These are phyloP conservation scores for Oryza glumipatula DNA, from an alignment of 176 grass and related monocot species.

Conservation along the genomic window DNA sequence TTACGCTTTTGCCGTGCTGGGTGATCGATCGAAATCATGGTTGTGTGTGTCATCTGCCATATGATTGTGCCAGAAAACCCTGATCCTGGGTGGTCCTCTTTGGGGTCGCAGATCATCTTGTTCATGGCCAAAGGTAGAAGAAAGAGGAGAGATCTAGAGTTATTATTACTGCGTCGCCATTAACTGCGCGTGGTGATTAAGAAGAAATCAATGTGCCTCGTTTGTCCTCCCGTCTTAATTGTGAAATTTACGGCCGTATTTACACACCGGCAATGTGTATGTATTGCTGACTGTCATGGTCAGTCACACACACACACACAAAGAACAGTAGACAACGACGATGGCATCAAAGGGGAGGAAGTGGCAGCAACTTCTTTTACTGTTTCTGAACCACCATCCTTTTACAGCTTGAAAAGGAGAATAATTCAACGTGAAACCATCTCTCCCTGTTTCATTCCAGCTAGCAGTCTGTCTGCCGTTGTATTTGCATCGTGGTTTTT, in stretches of 20 bases:
- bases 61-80: neutral
- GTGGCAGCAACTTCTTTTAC: neutral
- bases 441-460: neutral
- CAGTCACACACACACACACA: neutral
- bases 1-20: neutral
- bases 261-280: neutral
- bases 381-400: neutral
- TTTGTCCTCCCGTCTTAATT: neutral
- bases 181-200: slow-evolving; percentile 7
- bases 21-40: neutral
- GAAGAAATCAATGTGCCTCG: neutral
- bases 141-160: neutral
- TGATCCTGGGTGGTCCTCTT: slow-evolving; percentile 4
- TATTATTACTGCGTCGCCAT: neutral
- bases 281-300: neutral
- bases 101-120: neutral
- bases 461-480: neutral
- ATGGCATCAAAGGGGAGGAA: neutral
- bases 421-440: neutral
- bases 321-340: no score
- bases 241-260: neutral
- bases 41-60: neutral
- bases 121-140: neutral
- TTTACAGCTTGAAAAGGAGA: neutral
- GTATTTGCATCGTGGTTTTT: slow-evolving; percentile 12